These are phyloP conservation scores for Clarireedia paspali DNA, from an alignment of 2,329 filamentous ascomycete genomes.

Conservation along the genomic window DNA sequence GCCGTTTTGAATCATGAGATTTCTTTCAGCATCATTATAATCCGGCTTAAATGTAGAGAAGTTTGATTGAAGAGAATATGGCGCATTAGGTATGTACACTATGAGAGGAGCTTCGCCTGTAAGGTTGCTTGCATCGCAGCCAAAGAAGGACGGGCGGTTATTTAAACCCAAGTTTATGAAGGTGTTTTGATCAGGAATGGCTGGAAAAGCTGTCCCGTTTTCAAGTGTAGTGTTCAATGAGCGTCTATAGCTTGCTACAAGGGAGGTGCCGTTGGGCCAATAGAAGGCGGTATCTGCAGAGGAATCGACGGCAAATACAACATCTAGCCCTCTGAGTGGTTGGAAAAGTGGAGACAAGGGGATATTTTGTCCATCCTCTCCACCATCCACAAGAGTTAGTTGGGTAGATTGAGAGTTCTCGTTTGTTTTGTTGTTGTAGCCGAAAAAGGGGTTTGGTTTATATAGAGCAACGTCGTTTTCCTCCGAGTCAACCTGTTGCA, in stretches of 20 bases:
- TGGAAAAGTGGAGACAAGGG: constrained; percentile 72
- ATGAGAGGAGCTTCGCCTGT: constrained; percentile 56
- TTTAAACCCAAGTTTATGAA: constrained; percentile 74
- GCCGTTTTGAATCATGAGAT: constrained; percentile 79
- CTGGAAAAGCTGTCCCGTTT: constrained; percentile 65
- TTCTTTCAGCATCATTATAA: constrained; percentile 59
- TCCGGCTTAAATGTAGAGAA: constrained; percentile 64
- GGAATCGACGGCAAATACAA: constrained; percentile 73
- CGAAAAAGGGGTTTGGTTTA: constrained; percentile 10
- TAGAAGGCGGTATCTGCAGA: constrained; percentile 61
- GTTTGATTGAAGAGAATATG: constrained; percentile 71
- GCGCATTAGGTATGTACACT: constrained; percentile 82
- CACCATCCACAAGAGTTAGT: constrained; percentile 71
- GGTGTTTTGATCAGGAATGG: constrained; percentile 65
- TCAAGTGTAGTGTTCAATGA: constrained; percentile 42
- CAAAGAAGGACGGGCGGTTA: constrained; percentile 69
- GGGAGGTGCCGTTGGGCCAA: constrained; percentile 71
- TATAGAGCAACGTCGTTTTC: no score
- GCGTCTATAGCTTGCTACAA: constrained; percentile 67
- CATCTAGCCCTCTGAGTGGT: constrained; percentile 62
- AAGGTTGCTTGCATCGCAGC: constrained; percentile 61
- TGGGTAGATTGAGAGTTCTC: constrained; percentile 42
- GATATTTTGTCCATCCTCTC: constrained; percentile 71
- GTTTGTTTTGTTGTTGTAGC: constrained; percentile 53
- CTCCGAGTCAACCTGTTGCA: no score